phyloP scores from a whole-genome alignment of 768 basidiomycete species.

The Chiua virens region DNA sequence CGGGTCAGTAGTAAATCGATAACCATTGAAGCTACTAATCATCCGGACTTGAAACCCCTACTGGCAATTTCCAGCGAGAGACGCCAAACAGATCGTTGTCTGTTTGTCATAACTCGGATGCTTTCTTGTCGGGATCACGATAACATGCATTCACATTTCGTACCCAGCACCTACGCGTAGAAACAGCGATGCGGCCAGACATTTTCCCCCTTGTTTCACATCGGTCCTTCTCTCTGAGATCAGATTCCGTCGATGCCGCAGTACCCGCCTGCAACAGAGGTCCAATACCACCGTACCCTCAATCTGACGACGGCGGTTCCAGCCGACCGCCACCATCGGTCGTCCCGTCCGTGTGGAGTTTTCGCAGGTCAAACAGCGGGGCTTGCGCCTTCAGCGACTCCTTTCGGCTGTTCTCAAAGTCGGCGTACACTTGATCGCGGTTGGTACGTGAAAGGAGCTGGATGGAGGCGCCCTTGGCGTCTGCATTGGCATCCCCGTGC shows the following conservation, averaged over 20 bases:
- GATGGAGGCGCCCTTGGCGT: slow-evolving; percentile 35
- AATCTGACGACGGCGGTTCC: slow-evolving; percentile 6
- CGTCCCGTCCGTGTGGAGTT: slow-evolving; percentile 22
- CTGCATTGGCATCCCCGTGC: not conserved
- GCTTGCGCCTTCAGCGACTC: slow-evolving; percentile 16
- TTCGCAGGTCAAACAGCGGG: slow-evolving; percentile 22
- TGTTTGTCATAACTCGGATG: no score
- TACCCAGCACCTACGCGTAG: not conserved
- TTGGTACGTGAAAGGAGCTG: slow-evolving; percentile 41
- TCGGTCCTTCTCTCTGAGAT: no score
- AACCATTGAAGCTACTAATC: no score
- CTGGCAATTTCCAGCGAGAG: no score
- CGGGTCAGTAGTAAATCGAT: no score
- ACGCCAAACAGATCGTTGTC: no score
- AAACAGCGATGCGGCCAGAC: no score
- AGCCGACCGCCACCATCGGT: slow-evolving; percentile 19
- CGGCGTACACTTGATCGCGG: slow-evolving; percentile 32
- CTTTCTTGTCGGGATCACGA: not conserved
- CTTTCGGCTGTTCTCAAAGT: slow-evolving; percentile 22
- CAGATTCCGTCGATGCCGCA: no score
- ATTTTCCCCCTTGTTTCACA: no score
- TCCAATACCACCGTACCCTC: no score
- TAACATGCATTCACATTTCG: not conserved
- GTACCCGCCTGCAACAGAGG: not conserved
- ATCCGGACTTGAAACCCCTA: no score